Percentiles rank a stretch among this genome's conserved stretches.
phyloP scores from a whole-genome alignment of 139 green algal species.

The Picochlorum sp. region DNA sequence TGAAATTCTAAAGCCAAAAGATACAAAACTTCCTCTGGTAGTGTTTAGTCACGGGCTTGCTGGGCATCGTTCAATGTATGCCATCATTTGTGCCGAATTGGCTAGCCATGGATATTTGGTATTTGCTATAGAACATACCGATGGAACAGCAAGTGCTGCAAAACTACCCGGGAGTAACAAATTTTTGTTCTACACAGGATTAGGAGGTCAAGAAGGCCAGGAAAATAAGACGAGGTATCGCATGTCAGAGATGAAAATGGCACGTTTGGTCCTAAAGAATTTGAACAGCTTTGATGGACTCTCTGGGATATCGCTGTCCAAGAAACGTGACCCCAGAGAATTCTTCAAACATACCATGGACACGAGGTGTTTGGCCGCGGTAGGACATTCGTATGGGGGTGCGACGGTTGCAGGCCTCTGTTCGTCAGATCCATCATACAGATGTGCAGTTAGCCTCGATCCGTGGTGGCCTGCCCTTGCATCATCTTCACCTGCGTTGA shows the following conservation, averaged over 20 bases:
- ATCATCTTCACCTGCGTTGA: slow-evolving; percentile 10
- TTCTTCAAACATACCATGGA: slow-evolving; percentile 37
- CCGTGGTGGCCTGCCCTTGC: slow-evolving; percentile 48
- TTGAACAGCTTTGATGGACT: background rate
- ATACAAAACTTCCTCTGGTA: slow-evolving; percentile 24
- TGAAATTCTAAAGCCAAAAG: slow-evolving; percentile 12
- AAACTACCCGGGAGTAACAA: slow-evolving; percentile 21
- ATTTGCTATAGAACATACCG: slow-evolving; percentile 55
- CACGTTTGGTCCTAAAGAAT: background rate
- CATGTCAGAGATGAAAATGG: slow-evolving; percentile 23
- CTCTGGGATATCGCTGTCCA: slow-evolving; percentile 9
- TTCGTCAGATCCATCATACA: slow-evolving; percentile 28
- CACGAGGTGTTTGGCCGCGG: slow-evolving; percentile 25
- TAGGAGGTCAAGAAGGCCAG: slow-evolving; percentile 15
- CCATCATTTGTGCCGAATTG: slow-evolving; percentile 47
- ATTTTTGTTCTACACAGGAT: slow-evolving; percentile 14
- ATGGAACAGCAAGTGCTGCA: slow-evolving; percentile 36
- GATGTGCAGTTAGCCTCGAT: slow-evolving; percentile 38
- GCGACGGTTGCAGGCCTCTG: slow-evolving; percentile 40
- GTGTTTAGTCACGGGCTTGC: slow-evolving; percentile 49
- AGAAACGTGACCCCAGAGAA: background rate
- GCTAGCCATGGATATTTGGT: slow-evolving; percentile 54
- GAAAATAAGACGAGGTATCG: slow-evolving; percentile 16
- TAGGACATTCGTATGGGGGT: slow-evolving; percentile 50
- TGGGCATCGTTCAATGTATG: slow-evolving; percentile 50